Percentiles rank a stretch among this genome's conserved stretches.
Evolutionary conservation across 179 eudicot genomes (phyloP).

Genomic region (Heliamphora pulchella): DNA sequence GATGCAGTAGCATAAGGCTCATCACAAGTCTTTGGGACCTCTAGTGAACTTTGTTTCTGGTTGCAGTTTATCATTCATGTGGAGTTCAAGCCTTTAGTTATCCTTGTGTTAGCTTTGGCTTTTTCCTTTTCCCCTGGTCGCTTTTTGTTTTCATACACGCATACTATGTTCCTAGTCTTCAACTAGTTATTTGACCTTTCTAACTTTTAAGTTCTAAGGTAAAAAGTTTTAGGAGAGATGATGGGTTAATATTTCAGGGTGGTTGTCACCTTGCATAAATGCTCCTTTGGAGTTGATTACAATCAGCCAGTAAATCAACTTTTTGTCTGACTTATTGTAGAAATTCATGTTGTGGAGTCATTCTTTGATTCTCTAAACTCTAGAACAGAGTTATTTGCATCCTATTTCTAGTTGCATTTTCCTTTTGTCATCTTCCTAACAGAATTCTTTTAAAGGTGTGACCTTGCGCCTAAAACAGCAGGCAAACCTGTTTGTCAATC

Average conservation of each 20-base stretch:
- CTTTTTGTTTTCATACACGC: not conserved
- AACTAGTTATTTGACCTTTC: not conserved
- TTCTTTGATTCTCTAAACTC: no score
- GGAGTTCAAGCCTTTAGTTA: not conserved
- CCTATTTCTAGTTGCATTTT: no score
- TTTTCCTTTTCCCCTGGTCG: not conserved
- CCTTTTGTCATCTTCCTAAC: no score
- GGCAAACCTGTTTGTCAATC: no score
- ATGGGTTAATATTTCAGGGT: not conserved
- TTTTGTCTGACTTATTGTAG: no score
- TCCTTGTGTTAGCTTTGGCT: not conserved
- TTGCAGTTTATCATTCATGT: not conserved
- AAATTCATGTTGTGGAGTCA: no score
- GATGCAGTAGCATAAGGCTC: conserved; percentile 4
- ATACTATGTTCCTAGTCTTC: not conserved
- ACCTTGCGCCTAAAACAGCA: no score
- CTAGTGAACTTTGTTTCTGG: not conserved
- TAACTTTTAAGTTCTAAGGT: not conserved
- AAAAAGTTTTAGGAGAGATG: not conserved
- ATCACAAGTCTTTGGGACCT: not conserved
- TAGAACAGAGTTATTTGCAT: no score
- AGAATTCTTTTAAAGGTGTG: no score
- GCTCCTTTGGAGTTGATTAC: not conserved
- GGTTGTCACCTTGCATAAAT: not conserved
- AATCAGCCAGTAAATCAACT: no score